Evolutionary conservation across 2,329 filamentous ascomycete genomes (phyloP).

Genomic region (Pseudogymnoascus sp.): DNA sequence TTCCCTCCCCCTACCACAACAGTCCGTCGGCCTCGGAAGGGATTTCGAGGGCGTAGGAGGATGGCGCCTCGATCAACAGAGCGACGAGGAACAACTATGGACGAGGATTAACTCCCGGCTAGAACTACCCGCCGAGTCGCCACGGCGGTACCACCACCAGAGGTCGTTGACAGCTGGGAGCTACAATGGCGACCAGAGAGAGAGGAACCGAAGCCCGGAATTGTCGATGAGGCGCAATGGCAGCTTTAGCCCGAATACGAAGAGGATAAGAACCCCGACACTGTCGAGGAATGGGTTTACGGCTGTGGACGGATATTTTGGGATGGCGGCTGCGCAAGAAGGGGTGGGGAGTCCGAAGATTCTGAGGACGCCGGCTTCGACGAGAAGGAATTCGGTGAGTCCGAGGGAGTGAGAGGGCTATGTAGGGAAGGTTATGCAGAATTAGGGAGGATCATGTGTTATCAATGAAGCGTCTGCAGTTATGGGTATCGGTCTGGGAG

Average conservation of each 20-base stretch:
- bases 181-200: slow-evolving; percentile 15
- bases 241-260: slow-evolving; percentile 36
- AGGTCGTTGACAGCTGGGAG: slow-evolving; percentile 28
- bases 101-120: slow-evolving; percentile 45
- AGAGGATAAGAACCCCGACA: slow-evolving; percentile 39
- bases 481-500: neutral
- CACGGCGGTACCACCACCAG: slow-evolving; percentile 31
- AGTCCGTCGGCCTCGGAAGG: slow-evolving; percentile 42
- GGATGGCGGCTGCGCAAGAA: neutral
- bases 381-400: slow-evolving; percentile 7
- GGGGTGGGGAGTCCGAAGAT: neutral
- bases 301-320: slow-evolving; percentile 18
- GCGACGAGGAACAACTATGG: slow-evolving; percentile 35
- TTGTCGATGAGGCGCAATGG: slow-evolving; percentile 12
- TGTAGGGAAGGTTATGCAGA: neutral
- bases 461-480: neutral
- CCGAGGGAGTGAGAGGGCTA: neutral
- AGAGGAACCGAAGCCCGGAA: slow-evolving; percentile 1
- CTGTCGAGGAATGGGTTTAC: slow-evolving; percentile 22
- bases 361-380: neutral
- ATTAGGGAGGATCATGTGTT: neutral
- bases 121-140: slow-evolving; percentile 39
- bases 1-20: slow-evolving; percentile 18
- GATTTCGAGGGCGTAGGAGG: slow-evolving; percentile 55
- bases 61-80: slow-evolving; percentile 40